Evolutionary conservation across 1,284 basidiomycete species (phyloP).

Genomic region (Ganoderma meredithae): DNA sequence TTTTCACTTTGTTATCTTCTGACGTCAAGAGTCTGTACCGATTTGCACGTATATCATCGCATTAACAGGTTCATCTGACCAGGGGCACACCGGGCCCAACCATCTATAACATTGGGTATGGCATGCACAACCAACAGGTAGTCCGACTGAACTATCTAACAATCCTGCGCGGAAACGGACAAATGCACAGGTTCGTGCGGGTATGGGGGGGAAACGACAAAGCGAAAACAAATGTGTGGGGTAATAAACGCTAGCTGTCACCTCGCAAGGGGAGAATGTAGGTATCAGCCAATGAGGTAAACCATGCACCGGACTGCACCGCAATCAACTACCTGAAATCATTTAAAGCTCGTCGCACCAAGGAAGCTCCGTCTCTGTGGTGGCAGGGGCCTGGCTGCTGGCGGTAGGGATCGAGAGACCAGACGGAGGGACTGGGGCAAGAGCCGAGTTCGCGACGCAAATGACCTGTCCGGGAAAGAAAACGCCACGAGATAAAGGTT

Average conservation of each 20-base stretch:
- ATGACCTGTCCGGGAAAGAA: conserved; percentile 51
- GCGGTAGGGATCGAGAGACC: conserved; percentile 45
- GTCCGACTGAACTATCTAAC: conserved; percentile 32
- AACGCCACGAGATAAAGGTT: conserved; percentile 6
- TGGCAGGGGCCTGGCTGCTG: conserved; percentile 25
- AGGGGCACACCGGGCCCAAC: conserved; percentile 23
- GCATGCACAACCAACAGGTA: conserved; percentile 24
- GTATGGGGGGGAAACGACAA: conserved; percentile 25
- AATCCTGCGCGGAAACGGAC: conserved; percentile 12
- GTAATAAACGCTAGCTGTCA: not conserved
- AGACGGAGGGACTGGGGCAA: conserved; percentile 50
- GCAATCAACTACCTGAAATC: not conserved
- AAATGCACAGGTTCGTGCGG: conserved; percentile 16
- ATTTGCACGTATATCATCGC: not conserved
- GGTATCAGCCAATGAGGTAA: not conserved
- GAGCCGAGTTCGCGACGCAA: conserved; percentile 49
- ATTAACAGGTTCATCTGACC: not conserved
- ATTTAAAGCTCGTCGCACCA: conserved; percentile 60
- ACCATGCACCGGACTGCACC: not conserved
- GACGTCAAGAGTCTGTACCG: not conserved
- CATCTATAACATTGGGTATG: conserved; percentile 24
- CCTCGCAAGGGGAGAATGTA: not conserved
- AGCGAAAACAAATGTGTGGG: conserved; percentile 18
- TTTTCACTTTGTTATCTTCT: not conserved
- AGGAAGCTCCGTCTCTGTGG: conserved; percentile 50